phyloP scores from a whole-genome alignment of 768 basidiomycete species.

The Steccherinum ochraceum region DNA sequence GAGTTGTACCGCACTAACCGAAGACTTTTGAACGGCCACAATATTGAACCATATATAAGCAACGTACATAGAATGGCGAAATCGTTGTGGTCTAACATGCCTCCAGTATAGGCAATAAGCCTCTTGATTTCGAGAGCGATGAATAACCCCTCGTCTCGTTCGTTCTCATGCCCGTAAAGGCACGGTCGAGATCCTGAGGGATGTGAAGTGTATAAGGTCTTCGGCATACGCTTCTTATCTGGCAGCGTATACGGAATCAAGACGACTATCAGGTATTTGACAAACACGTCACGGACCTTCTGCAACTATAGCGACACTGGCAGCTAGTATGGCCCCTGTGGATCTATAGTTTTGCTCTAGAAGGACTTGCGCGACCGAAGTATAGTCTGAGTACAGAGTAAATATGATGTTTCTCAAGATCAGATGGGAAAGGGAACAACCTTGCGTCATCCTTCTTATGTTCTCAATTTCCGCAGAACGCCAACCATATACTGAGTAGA shows the following conservation, averaged over 20 bases:
- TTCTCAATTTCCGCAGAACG: conserved; percentile 75
- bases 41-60: background rate
- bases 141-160: conserved; percentile 61
- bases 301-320: conserved; percentile 72
- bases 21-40: no score
- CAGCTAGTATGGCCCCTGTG: conserved; percentile 65
- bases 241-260: background rate
- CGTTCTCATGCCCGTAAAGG: conserved; percentile 44
- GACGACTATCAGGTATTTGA: background rate
- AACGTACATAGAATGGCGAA: conserved; percentile 75
- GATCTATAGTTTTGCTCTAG: conserved; percentile 88
- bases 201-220: conserved; percentile 67
- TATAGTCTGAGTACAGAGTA: conserved; percentile 47
- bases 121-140: conserved; percentile 77
- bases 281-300: conserved; percentile 49
- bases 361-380: conserved; percentile 56
- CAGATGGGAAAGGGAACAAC: conserved; percentile 22
- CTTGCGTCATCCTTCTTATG: conserved; percentile 62
- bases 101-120: conserved; percentile 67
- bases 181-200: conserved; percentile 54
- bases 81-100: conserved; percentile 64
- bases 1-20: conserved; percentile 70
- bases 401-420: background rate
- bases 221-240: conserved; percentile 75
- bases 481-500: conserved; percentile 70